Evolutionary conservation across 306 rosid genomes (phyloP), one percentile per base, ranked within the genome.

Genomic region (Myrica gale): DNA sequence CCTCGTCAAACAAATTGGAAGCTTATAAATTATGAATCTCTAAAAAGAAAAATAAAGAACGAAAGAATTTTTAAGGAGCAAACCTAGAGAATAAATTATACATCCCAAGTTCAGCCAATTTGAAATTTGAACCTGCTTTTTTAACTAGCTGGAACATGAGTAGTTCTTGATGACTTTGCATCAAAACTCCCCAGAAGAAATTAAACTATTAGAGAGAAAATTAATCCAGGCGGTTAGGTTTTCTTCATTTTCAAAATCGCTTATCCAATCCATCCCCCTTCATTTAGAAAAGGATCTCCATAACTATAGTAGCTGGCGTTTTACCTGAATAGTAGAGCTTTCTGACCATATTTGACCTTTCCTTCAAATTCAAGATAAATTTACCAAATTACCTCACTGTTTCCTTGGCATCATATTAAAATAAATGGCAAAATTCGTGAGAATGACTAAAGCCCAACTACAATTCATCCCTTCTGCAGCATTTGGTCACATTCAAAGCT

Each of bases 21-120:
- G 44, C 39, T 23, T 20, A 58, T 10, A 3, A 7, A 16, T 13
- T 13, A 62, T 13, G 42, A 13, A 62, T 41, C 4, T 7, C 71
- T 73, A 72, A 39, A 65, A 71, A 47, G 76, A 55, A 60, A 11
- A 12, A 60, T 21, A 32, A 32, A 70, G 73, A 5, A 47, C 7
- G 44, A 71, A 47, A 43, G 74, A 72, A n/a, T 77, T 44, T 26
- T 13, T 37, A 11, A 56, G 17, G 4, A 60, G 62, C 20, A 61
- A 70, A 9, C 15, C 54, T 50, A 4, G 0, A 50, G 9, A 50
- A 8, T 5, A 7, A 46, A 46, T 46, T 7, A 1, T 46, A 46
- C 50, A 50, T 50, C 15, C 54, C 54, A 50, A 50, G 15, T 50
- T 50, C 15, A 17, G 54, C 3, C n/a, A 50, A n/a, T 50, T 17